These are phyloP conservation scores for Aspergillus ochraceoroseus DNA, from an alignment of 2,329 filamentous ascomycete genomes.

Conservation along the genomic window DNA sequence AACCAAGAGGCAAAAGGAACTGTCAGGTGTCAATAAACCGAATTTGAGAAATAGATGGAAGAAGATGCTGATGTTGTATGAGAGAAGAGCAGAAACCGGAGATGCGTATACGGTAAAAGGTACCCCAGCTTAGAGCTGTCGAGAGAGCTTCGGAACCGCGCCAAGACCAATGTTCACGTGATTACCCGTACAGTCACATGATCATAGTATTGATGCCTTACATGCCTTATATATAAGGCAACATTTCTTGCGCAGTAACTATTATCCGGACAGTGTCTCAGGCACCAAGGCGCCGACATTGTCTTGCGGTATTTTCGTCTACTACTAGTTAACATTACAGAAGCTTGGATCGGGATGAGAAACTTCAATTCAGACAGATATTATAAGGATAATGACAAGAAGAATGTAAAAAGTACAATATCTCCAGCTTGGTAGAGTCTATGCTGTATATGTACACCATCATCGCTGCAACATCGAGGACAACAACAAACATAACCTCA, in stretches of 20 bases:
- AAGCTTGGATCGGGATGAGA: no score
- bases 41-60: no score
- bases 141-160: constrained; percentile 21
- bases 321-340: constrained; percentile 18
- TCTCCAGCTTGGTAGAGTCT: no score
- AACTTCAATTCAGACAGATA: no score
- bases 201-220: neutral
- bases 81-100: constrained; percentile 11
- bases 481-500: no score
- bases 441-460: no score
- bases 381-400: no score
- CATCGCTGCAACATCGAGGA: no score
- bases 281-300: constrained; percentile 18
- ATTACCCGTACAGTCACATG: no score
- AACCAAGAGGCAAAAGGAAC: constrained; percentile 2
- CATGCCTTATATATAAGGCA: constrained; percentile 12
- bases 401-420: no score
- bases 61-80: neutral
- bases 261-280: constrained; percentile 18
- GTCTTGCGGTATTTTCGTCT: constrained; percentile 19
- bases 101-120: constrained; percentile 17
- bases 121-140: constrained; percentile 30
- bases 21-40: no score
- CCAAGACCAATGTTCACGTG: no score
- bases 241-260: constrained; percentile 13